phyloP scores from a whole-genome alignment of 169 alveolate species.

The Cytauxzoon felis region DNA sequence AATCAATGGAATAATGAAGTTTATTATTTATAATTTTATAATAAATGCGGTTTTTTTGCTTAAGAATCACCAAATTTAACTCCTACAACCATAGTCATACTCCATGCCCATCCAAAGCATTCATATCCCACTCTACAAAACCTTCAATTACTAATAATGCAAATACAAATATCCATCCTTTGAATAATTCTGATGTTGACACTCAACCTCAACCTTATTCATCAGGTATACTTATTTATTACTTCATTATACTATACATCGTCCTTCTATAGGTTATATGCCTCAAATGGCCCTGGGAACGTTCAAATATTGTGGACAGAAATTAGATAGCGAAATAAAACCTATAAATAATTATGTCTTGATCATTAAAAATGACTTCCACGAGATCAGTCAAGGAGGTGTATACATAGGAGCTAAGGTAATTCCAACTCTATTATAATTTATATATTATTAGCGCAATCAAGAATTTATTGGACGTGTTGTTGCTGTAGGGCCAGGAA shows the following conservation, averaged over 20 bases:
- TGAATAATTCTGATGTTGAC: slow-evolving; percentile 4
- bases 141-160: background rate
- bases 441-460: slow-evolving; percentile 12
- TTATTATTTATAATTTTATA: too few relatives aligned
- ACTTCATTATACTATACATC: too few relatives aligned
- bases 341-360: slow-evolving; percentile 58
- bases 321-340: slow-evolving; percentile 10
- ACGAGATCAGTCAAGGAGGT: slow-evolving; percentile 36
- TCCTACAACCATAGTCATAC: too few relatives aligned
- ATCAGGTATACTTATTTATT: slow-evolving; percentile 6
- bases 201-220: slow-evolving; percentile 9
- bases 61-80: too few relatives aligned
- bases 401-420: slow-evolving; percentile 54
- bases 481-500: slow-evolving; percentile 63
- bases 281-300: slow-evolving; percentile 18
- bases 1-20: too few relatives aligned
- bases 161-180: background rate
- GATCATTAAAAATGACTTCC: slow-evolving; percentile 9
- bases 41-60: too few relatives aligned
- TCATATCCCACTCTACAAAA: slow-evolving; percentile 13
- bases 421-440: background rate
- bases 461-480: slow-evolving; percentile 55
- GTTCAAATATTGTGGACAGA: slow-evolving; percentile 33
- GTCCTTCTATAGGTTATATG: slow-evolving; percentile 5
- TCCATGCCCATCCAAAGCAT: slow-evolving; percentile 15